phyloP scores from a whole-genome alignment of 768 basidiomycete genomes.

The Boletus huronensis region DNA sequence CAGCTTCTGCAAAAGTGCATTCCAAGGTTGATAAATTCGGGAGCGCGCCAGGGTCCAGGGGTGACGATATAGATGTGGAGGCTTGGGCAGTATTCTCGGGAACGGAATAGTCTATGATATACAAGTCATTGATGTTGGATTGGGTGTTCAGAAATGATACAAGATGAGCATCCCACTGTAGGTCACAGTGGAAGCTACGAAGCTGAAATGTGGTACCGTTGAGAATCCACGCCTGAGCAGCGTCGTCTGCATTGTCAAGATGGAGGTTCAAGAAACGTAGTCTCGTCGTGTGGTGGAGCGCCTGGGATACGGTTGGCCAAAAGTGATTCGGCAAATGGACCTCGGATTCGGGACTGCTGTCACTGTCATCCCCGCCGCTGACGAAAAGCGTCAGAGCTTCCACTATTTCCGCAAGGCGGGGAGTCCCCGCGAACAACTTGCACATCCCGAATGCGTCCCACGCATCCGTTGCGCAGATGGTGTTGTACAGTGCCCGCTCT shows the following conservation, averaged over 20 bases:
- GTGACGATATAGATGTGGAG: constrained; percentile 16
- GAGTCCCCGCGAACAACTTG: constrained; percentile 40
- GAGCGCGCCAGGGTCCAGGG: constrained; percentile 35
- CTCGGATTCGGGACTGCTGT: neutral
- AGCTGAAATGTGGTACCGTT: constrained; percentile 48
- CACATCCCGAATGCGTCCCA: constrained; percentile 43
- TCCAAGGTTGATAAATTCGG: constrained; percentile 53
- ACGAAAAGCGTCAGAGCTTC: constrained; percentile 51
- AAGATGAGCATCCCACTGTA: constrained; percentile 59
- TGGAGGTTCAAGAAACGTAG: constrained; percentile 55
- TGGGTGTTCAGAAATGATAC: constrained; percentile 33
- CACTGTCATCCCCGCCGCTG: constrained; percentile 19
- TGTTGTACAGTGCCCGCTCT: constrained; percentile 59
- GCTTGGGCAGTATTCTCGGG: constrained; percentile 5
- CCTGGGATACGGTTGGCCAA: constrained; percentile 49
- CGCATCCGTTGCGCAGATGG: constrained; percentile 44
- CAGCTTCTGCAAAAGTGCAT: constrained; percentile 68
- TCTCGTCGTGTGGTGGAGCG: constrained; percentile 43
- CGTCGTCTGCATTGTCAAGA: constrained; percentile 25
- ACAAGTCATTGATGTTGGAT: constrained; percentile 26
- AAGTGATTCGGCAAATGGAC: constrained; percentile 35
- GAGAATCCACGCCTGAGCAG: constrained; percentile 37
- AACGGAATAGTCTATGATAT: constrained; percentile 35
- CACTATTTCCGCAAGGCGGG: constrained; percentile 50
- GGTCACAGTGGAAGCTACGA: constrained; percentile 60